Percentiles rank a stretch among this genome's conserved stretches.
phyloP scores from a whole-genome alignment of 331 rosid genomes.

The Malus hybrid region DNA sequence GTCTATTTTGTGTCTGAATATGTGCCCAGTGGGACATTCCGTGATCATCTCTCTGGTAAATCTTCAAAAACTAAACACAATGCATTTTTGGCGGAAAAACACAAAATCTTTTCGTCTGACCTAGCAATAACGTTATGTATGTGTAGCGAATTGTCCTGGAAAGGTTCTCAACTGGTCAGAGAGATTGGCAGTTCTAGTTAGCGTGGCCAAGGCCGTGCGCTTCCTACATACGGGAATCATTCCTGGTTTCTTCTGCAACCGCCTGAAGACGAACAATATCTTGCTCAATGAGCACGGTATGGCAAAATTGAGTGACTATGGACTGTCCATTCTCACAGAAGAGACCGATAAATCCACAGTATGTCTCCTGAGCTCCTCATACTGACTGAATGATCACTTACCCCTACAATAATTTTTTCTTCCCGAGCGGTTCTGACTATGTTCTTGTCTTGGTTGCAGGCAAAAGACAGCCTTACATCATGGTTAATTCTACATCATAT shows the following conservation, averaged over 20 bases:
- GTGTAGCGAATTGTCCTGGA: constrained; percentile 38
- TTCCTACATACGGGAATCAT: constrained; percentile 87
- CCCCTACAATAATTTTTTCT: not conserved
- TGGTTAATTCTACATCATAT: constrained; percentile 38
- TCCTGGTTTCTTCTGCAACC: constrained; percentile 84
- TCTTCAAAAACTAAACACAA: not conserved
- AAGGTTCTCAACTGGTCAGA: constrained; percentile 74
- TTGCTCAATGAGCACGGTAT: constrained; percentile 60
- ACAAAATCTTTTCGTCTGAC: not conserved
- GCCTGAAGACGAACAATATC: constrained; percentile 63
- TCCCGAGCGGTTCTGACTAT: constrained; percentile 16
- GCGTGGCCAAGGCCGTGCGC: constrained; percentile 81
- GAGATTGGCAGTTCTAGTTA: constrained; percentile 49
- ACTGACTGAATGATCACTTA: not conserved
- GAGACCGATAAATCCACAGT: constrained; percentile 53
- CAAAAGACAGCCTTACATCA: constrained; percentile 42
- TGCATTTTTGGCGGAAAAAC: not conserved
- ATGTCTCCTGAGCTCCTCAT: not conserved
- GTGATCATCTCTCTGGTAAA: constrained; percentile 59
- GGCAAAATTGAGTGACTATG: constrained; percentile 83
- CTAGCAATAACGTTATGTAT: not conserved
- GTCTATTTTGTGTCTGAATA: constrained; percentile 69
- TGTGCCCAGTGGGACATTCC: constrained; percentile 66
- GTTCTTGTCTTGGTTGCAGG: constrained; percentile 46
- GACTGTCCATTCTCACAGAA: constrained; percentile 77